Base-by-base conservation (phyloP, 192 early-diverging fungal species). In the Coemansia sp. region DNA sequence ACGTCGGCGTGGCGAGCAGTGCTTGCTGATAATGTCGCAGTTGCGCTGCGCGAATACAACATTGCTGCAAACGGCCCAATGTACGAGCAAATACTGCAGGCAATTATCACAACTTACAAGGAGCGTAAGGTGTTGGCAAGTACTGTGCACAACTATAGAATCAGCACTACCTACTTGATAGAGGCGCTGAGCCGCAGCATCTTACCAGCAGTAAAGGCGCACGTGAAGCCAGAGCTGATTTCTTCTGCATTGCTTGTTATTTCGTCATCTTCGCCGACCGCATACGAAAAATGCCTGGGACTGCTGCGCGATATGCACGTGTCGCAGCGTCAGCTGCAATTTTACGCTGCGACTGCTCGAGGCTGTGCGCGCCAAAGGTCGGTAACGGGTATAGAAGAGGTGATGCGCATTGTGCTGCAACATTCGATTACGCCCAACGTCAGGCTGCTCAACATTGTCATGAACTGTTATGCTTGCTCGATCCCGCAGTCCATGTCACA, bases 311-410 rank as follows among this genome's bases (percentile, higher is more conserved):
- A 75, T 11, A 43, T 81, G 29, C 19, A 56, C 3, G 32, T 8
- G 32, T 35, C 32, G 32, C 32, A 7, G 1, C 19, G 57, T n/a
- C 32, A 48, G 37, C 35, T 43, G 15, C 15, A 5, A 25, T 51
- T 60, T 29, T 72, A 65, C 29, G 65, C 59, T 15, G 72, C 78
- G 2, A 66, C 73, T 32, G 66, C 66, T 0, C 17, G 29, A 8
- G 73, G 72, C 9, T 81, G 72, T 50, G 47, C 66, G 4, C 60
- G 41, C 22, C 52, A 37, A 9, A 65, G 69, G 14, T 41, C 29
- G 11, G 24, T 53, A 11, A 43, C 9, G 6, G 79, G 67, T 12
- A 57, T 79, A 12, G 48, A 67, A 8, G 38, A 12, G 0, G 61
- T 69, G 17, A 53, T 10, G 6, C n/a, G 55, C 0, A 55, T 48